These are phyloP conservation scores for Hydnomerulius pinastri DNA, from an alignment of 768 basidiomycete genomes.

Conservation along the genomic window DNA sequence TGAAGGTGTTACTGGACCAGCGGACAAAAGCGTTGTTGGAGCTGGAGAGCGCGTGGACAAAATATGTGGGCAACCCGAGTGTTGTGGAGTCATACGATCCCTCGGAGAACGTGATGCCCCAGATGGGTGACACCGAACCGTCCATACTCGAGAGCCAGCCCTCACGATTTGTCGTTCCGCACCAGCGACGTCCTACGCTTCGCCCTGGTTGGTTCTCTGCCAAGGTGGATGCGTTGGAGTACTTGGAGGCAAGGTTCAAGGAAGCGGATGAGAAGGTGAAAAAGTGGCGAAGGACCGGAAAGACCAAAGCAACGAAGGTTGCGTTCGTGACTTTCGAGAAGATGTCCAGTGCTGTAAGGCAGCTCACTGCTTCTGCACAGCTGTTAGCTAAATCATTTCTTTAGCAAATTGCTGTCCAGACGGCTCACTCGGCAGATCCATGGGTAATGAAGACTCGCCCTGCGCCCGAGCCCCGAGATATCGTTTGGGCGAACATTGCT, in stretches of 20 bases:
- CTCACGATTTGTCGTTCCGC: constrained; percentile 67
- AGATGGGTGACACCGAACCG: constrained; percentile 50
- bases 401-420: constrained; percentile 87
- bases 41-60: constrained; percentile 84
- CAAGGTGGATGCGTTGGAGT: constrained; percentile 88
- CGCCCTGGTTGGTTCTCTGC: constrained; percentile 72
- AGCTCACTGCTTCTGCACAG: not conserved
- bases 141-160: constrained; percentile 55
- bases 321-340: constrained; percentile 98
- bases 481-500: constrained; percentile 91
- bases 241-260: constrained; percentile 77
- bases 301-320: constrained; percentile 77
- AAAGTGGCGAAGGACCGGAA: constrained; percentile 66
- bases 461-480: constrained; percentile 94
- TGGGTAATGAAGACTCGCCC: constrained; percentile 66
- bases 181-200: constrained; percentile 73
- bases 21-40: constrained; percentile 79
- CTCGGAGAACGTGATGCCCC: constrained; percentile 51
- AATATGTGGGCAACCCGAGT: constrained; percentile 94
- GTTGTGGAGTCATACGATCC: constrained; percentile 81
- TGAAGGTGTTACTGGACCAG: constrained; percentile 73
- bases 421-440: constrained; percentile 72
- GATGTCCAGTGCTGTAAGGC: constrained; percentile 84
- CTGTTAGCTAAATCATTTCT: not conserved
- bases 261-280: constrained; percentile 84